Conservation (phyloP, 768 basidiomycete genomes). For the Hirschioporus abietinus region DNA sequence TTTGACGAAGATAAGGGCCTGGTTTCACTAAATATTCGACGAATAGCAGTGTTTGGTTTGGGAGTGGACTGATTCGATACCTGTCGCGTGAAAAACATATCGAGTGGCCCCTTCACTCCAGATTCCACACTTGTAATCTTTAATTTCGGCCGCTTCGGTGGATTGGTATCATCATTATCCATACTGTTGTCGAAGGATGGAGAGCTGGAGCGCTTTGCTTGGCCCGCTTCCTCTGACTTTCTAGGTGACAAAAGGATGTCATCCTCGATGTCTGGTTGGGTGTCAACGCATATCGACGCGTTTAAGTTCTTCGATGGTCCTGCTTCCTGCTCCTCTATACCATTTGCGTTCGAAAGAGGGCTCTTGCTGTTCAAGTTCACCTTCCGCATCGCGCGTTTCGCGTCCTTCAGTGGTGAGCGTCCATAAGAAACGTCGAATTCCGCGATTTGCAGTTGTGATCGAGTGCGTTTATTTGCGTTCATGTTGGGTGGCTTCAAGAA, state of each 20-base stretch:
- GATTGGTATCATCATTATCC: background rate
- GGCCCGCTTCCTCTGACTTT: background rate
- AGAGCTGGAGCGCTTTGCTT: background rate
- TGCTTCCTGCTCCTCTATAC: background rate
- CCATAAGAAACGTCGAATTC: background rate
- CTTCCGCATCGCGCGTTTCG: conserved; percentile 1
- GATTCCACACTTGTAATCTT: background rate
- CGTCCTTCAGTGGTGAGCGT: conserved; percentile 1
- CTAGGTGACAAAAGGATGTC: background rate
- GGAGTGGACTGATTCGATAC: background rate
- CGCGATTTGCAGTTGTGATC: conserved; percentile 20
- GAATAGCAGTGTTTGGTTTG: background rate
- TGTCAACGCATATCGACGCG: background rate
- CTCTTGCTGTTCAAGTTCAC: background rate
- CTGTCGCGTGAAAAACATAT: background rate
- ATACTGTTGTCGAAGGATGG: background rate
- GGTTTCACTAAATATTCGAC: background rate
- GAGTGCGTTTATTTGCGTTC: conserved; percentile 10
- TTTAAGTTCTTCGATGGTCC: background rate
- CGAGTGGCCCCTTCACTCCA: background rate
- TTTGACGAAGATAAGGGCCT: background rate
- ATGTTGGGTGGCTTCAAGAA: conserved; percentile 1
- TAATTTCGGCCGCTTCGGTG: background rate
- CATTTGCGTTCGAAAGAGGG: background rate
- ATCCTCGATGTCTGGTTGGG: background rate